Base-by-base conservation (phyloP, 2,329 filamentous ascomycete species). In the Graphilbum ipis-grandicollis region DNA sequence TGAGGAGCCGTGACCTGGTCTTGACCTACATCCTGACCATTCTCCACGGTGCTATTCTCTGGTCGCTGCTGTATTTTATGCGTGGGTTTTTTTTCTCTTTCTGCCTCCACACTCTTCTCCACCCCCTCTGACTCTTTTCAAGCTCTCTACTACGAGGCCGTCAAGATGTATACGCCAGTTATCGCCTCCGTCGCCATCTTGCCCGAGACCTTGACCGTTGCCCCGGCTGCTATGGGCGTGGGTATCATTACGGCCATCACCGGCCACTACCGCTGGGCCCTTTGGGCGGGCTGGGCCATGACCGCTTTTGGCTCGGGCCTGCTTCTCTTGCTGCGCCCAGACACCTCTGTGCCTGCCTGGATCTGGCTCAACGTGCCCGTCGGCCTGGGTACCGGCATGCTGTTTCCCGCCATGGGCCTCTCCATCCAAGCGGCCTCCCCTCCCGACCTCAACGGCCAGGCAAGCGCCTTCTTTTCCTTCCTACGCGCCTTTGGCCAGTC, bases 31-130 rank as follows among this genome's bases (percentile, higher is more conserved):
- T 66, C 26, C 60, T 63, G 31, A 71, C 70, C 2, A 47, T 72
- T 13, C 51, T 77, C 18, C 71, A 77, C 47, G 71, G 71, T 38
- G 60, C 68, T 41, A 54, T 71, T 14, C 56, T 66, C 19, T 67
- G 67, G 66, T 62, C 58, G 14, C 42, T 67, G 0, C 52, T 73
- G 4, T 74, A 72, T 52, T 74, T 48, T 44, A 1, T 63, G 60
- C 44, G 52, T 57, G 4, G 64, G 61, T 5, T 19, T 23, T 23
- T 23, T 23, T 23, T 23, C 5, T 23, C 10, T 23, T 23, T 6
- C 5, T 23, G 5, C 10, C 10, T 23, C 10, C 21, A 6, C 21
- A 23, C 30, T 13, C n/a, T 15, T 13, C 14, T 12, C 29, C 13
- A 23, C 12, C 21, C 15, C 28, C 19, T 21, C n/a, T 14, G 12